Base-by-base conservation (phyloP, 2,329 filamentous ascomycete species). In the Fusarium sterilihyphosum region DNA sequence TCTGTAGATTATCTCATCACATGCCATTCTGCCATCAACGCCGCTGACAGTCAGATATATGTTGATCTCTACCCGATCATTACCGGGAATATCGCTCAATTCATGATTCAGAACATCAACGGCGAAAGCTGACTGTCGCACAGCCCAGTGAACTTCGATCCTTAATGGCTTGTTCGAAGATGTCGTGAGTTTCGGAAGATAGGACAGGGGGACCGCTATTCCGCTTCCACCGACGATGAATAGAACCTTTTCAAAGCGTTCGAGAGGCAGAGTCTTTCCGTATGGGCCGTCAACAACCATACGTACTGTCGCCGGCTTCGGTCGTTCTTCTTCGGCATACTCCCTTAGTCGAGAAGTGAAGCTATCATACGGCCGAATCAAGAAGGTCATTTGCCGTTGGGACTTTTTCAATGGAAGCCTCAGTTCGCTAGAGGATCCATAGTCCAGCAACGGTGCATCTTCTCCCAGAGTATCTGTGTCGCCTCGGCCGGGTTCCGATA, bases 301-400 rank as follows among this genome's bases (percentile, higher is more conserved):
- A 3, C 31, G 31, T 17, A 63, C 16, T 12, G 35, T 26, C 1
- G 56, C 65, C 16, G 66, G 66, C 4, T 64, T 69, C 3, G 57
- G 66, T 12, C 29, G 26, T 6, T 50, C 49, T 8, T 17, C 16
- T 9, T 50, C 57, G 2, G 65, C 43, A 24, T 56, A 52, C 3
- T 20, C 14, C 5, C 29, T 63, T 6, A 69, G 16, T 8, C 66
- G 20, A 1, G 74, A 71, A 0, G 85, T 87, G 73, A 86, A 86
- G 67, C 84, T 80, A 58, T 85, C 81, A 70, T 86, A 86, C 0
- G 85, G 85, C 1, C 85, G 78, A 50, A 87, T 84, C 26, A 87
- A 80, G 62, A 87, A 86, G 1, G 80, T 80, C 80, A 86, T 83
- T 22, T 60, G 35, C 20, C 44, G 56, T 0, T 41, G 26, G 9